Conservation (phyloP, 306 rosid genomes). For the Fragaria vesca region DNA sequence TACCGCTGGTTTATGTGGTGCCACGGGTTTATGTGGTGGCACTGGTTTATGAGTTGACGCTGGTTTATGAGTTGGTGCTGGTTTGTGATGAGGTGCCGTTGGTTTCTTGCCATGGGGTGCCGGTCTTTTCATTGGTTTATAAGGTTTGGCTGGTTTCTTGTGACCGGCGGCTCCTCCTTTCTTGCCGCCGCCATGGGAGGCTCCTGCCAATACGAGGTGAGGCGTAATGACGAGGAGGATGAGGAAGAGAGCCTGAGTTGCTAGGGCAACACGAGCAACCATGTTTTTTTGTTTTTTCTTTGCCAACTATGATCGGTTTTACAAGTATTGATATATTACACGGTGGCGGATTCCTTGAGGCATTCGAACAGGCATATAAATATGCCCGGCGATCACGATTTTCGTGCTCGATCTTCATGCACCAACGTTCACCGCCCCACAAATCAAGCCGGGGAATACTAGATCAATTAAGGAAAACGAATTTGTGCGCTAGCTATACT, state of each 20-base stretch:
- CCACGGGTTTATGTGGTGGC: too few species aligned
- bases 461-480: too few species aligned
- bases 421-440: not conserved
- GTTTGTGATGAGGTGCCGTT: not conserved
- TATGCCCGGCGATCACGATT: not conserved
- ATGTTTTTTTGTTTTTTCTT: not conserved
- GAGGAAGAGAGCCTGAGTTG: not conserved
- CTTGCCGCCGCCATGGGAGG: not conserved
- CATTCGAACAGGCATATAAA: not conserved
- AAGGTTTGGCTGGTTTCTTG: not conserved
- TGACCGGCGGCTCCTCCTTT: not conserved
- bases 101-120: not conserved
- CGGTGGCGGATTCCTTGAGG: not conserved
- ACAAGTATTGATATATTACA: not conserved
- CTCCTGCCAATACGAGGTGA: not conserved
- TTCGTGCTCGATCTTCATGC: not conserved
- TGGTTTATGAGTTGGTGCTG: too few species aligned
- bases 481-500: too few species aligned
- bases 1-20: not conserved
- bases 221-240: not conserved
- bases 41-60: too few species aligned
- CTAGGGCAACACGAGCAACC: not conserved
- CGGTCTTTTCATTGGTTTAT: not conserved
- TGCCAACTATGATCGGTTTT: not conserved
- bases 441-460: not conserved